A percentile compares a stretch with the other conserved stretches of the same genome.
Conservation (phyloP, 2,329 filamentous ascomycete species). For the Sporothrix pseudoabietina region DNA sequence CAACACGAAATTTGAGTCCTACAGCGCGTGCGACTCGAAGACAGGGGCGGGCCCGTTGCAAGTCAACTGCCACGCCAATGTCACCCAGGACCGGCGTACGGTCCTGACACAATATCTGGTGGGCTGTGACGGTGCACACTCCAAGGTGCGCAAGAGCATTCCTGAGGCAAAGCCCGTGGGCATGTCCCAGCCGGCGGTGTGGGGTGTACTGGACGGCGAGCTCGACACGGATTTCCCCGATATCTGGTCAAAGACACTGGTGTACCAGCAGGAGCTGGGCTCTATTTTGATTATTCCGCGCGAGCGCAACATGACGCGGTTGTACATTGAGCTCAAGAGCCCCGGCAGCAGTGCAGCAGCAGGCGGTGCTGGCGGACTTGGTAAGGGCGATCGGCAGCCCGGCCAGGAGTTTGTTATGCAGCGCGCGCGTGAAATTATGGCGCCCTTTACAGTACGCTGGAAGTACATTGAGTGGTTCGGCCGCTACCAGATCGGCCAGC, state of each 20-base stretch:
- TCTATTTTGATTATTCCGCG: constrained; percentile 74
- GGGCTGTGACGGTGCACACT: constrained; percentile 74
- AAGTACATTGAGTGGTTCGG: constrained; percentile 70
- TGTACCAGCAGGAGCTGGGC: constrained; percentile 67
- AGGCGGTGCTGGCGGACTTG: background rate
- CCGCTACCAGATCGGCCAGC: constrained; percentile 70
- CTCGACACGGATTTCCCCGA: constrained; percentile 73
- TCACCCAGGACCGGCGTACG: constrained; percentile 50
- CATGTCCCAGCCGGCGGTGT: constrained; percentile 48
- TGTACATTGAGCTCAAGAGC: constrained; percentile 60
- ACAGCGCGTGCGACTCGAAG: constrained; percentile 52
- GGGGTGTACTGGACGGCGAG: constrained; percentile 73
- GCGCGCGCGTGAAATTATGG: constrained; percentile 60
- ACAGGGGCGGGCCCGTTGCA: constrained; percentile 49
- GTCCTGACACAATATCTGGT: constrained; percentile 65
- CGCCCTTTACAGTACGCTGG: constrained; percentile 60
- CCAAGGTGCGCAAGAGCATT: constrained; percentile 67
- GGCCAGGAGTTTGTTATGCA: constrained; percentile 67
- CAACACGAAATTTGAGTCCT: constrained; percentile 65
- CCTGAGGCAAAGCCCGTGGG: constrained; percentile 40
- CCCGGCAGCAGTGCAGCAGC: constrained; percentile 24
- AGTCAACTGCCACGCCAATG: constrained; percentile 55
- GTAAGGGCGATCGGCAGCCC: constrained; percentile 40
- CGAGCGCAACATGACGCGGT: constrained; percentile 70
- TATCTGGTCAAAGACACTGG: constrained; percentile 72